phyloP scores from a whole-genome alignment of 2,329 filamentous ascomycete species.

The Diaporthe eres region DNA sequence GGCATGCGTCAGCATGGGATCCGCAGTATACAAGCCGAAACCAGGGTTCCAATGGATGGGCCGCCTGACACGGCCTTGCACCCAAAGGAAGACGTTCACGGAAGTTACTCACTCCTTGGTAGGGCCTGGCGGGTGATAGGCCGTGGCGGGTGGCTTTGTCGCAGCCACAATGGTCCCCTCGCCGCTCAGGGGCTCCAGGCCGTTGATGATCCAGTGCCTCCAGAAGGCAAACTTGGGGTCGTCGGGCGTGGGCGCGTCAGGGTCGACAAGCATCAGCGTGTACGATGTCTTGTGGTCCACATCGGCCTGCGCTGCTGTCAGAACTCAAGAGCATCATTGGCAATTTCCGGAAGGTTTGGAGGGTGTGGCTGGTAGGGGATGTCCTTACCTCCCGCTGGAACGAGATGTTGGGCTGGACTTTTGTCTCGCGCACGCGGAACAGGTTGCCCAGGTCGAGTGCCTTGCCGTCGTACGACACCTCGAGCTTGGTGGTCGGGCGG shows the following conservation, averaged over 20 bases:
- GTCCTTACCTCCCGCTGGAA: constrained; percentile 52
- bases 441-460: constrained; percentile 48
- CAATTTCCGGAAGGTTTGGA: not conserved
- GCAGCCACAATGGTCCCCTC: constrained; percentile 46
- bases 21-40: not conserved
- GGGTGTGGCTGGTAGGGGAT: not conserved
- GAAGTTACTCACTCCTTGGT: constrained; percentile 59
- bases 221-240: constrained; percentile 69
- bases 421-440: constrained; percentile 54
- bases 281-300: constrained; percentile 52
- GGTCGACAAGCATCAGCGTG: constrained; percentile 65
- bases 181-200: constrained; percentile 51
- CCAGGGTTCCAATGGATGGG: fast-evolving
- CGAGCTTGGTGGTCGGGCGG: constrained; percentile 56
- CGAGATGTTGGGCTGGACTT: constrained; percentile 53
- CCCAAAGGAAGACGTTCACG: not conserved
- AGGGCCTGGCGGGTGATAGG: constrained; percentile 60
- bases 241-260: constrained; percentile 68
- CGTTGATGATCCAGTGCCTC: constrained; percentile 66
- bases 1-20: not conserved
- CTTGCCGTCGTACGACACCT: constrained; percentile 49
- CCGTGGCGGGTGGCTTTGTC: constrained; percentile 55
- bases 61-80: not conserved
- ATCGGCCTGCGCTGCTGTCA: constrained; percentile 18
- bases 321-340: not conserved